A percentile compares a stretch with the other conserved stretches of the same genome.
phyloP scores from a whole-genome alignment of 805 yeast genomes.

The Suhomyces emberorum region DNA sequence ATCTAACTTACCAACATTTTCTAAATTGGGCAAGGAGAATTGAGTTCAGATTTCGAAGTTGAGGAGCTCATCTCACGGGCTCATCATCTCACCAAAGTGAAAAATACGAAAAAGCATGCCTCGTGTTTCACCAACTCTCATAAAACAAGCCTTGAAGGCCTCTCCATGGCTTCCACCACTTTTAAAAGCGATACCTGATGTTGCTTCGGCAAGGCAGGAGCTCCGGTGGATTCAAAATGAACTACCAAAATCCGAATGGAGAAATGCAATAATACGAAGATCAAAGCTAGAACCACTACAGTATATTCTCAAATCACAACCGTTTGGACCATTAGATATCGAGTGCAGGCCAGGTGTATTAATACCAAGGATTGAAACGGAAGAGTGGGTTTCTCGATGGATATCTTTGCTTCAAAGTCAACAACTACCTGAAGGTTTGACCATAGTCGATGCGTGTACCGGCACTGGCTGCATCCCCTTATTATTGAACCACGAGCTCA shows the following conservation, averaged over 20 bases:
- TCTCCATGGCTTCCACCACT: conserved; percentile 32
- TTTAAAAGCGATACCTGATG: conserved; percentile 26
- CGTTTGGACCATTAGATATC: conserved; percentile 71
- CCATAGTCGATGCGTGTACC: conserved; percentile 64
- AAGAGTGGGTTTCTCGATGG: conserved; percentile 71
- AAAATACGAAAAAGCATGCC: no score
- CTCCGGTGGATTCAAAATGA: conserved; percentile 63
- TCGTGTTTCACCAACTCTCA: conserved; percentile 26
- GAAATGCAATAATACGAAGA: conserved; percentile 52
- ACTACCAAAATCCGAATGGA: conserved; percentile 47
- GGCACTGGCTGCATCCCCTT: conserved; percentile 88
- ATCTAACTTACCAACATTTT: no score
- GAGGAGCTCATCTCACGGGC: no score
- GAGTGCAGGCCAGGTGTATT: conserved; percentile 62
- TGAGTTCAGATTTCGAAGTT: no score
- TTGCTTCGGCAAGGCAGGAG: conserved; percentile 50
- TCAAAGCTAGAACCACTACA: conserved; percentile 67
- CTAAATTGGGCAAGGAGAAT: no score
- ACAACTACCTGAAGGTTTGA: not conserved
- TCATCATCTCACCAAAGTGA: no score
- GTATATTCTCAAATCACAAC: conserved; percentile 81
- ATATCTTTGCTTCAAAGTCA: conserved; percentile 9
- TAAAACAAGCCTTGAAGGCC: conserved; percentile 24
- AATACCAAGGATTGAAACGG: conserved; percentile 95
- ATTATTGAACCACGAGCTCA: conserved; percentile 31